Evolutionary conservation across 208 protist species (phyloP), one percentile per base, ranked within the genome.

Genomic region (Acanthamoeba castellanii): DNA sequence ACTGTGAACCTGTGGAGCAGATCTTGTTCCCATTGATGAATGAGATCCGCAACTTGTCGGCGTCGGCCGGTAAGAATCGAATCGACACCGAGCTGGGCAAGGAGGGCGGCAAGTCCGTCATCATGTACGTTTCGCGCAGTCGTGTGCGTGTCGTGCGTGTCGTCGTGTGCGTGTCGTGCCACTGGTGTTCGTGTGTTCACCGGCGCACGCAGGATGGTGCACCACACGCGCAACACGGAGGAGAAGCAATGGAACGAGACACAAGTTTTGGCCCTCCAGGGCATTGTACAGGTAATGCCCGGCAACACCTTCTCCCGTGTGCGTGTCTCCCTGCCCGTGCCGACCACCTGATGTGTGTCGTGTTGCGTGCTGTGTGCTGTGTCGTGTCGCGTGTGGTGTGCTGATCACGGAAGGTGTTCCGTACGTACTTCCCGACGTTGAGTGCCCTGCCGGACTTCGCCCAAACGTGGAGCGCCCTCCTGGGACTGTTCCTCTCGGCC

Each of bases 241-340:
- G 52, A 74, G 32, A 95, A 95, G 76, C 92, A 95, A 30, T 95
- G 92, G 92, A 85, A 95, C 57, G 92, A 95, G 55, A 89, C 92
- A 37, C 76, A 74, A 47, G 92, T 89, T 76, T 42, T 95, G 30
- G 92, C 76, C 27, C 78, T 95, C 16, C 55, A 88, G 30, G 92
- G 92, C 70, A 74, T 95, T 37, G 92, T 95, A 32, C 92, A 87
- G 47, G 92, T 94, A 30, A 7, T 84, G 13, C n/a, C 27, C 32
- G 68, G 18, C 25, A 7, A 6, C 64, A 1, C n/a, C 22, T n/a
- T 32, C 64, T 70, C 64, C 22, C 30, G 30, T 42, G 0, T 74
- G 68, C 30, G 68, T 42, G 68, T 0, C 37, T 4, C 3, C 3
- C 37, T 4, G 37, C 37, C 37, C 37, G 37, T 42, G 3, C 37